These are phyloP conservation scores for Chaetomium olivaceum DNA, from an alignment of 2,329 filamentous ascomycete genomes.

Conservation along the genomic window DNA sequence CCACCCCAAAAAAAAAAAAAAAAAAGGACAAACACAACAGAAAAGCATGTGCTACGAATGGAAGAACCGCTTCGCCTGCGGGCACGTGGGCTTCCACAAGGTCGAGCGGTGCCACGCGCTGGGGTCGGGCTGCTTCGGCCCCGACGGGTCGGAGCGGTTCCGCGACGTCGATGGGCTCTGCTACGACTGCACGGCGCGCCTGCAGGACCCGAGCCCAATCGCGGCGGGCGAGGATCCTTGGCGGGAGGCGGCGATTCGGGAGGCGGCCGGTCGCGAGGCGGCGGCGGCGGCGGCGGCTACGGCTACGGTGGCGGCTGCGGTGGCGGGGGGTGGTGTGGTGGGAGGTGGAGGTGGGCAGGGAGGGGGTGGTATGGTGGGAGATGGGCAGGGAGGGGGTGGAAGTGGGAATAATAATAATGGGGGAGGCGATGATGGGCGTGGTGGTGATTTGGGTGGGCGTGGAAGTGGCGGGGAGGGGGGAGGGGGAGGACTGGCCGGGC, in stretches of 20 bases:
- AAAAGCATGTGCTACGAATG: conserved; percentile 19
- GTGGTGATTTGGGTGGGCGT: too few species aligned
- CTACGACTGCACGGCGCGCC: conserved; percentile 12
- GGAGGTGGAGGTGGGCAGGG: too few species aligned
- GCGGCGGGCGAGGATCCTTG: not conserved
- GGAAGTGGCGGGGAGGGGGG: too few species aligned
- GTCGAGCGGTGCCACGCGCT: conserved; percentile 11
- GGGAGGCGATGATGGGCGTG: too few species aligned
- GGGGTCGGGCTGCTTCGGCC: conserved; percentile 17
- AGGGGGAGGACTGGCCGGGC: too few species aligned
- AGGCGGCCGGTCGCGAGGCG: too few species aligned
- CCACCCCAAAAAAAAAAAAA: not conserved
- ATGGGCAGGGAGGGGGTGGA: too few species aligned
- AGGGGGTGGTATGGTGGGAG: too few species aligned
- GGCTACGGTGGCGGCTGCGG: too few species aligned
- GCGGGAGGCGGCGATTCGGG: not conserved
- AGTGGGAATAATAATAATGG: too few species aligned
- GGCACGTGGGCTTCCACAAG: conserved; percentile 15
- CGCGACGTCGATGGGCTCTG: not conserved
- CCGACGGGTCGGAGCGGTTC: conserved; percentile 12
- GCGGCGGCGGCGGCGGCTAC: too few species aligned
- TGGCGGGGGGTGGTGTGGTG: too few species aligned
- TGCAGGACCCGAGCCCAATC: not conserved
- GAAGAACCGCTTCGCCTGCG: conserved; percentile 21
- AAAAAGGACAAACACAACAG: not conserved